Evolutionary conservation across 345 rosid genomes (phyloP).

Genomic region (Corymbia maculata): DNA sequence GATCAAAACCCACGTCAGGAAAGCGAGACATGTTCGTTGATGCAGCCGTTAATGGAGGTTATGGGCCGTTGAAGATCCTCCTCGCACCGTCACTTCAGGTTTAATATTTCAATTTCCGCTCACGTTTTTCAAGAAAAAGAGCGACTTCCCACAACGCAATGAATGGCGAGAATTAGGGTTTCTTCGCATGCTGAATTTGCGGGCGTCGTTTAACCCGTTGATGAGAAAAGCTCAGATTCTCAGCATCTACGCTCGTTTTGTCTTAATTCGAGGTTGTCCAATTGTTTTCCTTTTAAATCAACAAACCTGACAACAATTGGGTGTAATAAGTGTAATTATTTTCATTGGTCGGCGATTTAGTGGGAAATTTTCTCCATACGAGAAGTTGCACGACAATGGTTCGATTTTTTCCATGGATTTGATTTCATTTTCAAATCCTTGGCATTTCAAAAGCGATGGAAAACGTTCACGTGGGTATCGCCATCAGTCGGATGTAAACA

Average conservation of each 20-base stretch:
- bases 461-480: not conserved
- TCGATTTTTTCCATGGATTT: not conserved
- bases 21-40: slow-evolving; percentile 16
- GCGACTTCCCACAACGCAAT: not conserved
- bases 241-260: not conserved
- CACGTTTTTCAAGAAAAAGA: not conserved
- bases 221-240: not conserved
- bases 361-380: not conserved
- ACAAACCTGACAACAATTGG: not conserved
- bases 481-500: not conserved
- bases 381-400: not conserved
- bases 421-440: not conserved
- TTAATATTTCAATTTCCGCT: not conserved
- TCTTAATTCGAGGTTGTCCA: not conserved
- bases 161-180: not conserved
- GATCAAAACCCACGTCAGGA: not conserved
- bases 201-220: not conserved
- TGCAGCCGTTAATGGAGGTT: slow-evolving; percentile 43
- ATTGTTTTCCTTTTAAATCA: not conserved
- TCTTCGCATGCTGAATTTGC: not conserved
- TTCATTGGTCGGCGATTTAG: not conserved
- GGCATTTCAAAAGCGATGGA: not conserved
- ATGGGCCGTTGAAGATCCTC: slow-evolving; percentile 8
- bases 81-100: not conserved
- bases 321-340: not conserved